Base-by-base conservation (phyloP, 2,329 filamentous ascomycete species). In the Scleromitrula shiraiana region DNA sequence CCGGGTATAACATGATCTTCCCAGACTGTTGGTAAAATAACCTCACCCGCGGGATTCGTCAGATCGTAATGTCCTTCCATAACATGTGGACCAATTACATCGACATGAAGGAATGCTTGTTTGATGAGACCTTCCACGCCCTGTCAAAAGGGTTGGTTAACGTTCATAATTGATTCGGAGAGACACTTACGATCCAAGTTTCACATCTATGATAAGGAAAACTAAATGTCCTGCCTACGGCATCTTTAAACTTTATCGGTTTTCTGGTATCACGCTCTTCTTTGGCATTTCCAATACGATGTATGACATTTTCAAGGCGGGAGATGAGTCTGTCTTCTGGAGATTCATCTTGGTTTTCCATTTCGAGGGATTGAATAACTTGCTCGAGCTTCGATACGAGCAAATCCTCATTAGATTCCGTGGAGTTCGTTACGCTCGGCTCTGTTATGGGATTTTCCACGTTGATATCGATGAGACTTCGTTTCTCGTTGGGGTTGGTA, bases 161-260 rank as follows among this genome's bases (percentile, higher is more conserved):
- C 8, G 49, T 19, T n/a, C 29, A 19, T 8, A 24, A 8, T n/a
- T 2, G 4, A 8, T 14, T 5, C 5, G 24, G 22, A 29, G 10
- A 38, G 14, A 9, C 20, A 75, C 79, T 64, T 78, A 90, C 86
- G 70, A 74, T 71, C 88, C 88, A 94, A 3, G 83, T 93, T 61
- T 82, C 80, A 67, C 89, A 95, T 26, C 94, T 66, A 54, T 90
- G 80, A 68, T 83, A 96, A 1, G 90, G 90, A 62, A 96, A 95
- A 67, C 81, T 93, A 65, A 94, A 96, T 66, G 94, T 95, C 56
- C 90, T 78, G 23, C 88, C 87, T 14, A 96, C 81, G 1, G 89
- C 89, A 63, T 96, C 90, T 68, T 94, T 94, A 70, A 95, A 95
- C 57, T 83, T 83, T 65, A 95, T 87, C 10, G 43, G 35, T 15